A percentile compares a stretch with the other conserved stretches of the same genome.
Conservation (phyloP, 139 green algal genomes). For the Marvania coccoides region DNA sequence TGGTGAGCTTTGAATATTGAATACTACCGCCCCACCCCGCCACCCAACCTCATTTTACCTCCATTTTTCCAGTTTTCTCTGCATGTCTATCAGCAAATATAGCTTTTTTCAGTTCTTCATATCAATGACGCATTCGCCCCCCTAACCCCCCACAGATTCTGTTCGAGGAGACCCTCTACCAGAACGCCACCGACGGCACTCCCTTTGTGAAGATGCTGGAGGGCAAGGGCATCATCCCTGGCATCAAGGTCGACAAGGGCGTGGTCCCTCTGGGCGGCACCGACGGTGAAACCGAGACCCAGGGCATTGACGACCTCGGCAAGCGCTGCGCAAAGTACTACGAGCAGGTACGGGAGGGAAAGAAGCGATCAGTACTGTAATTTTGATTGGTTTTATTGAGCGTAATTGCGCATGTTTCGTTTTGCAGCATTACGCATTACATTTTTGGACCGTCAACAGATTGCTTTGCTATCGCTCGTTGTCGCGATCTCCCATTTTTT, state of each 20-base stretch:
- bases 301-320: conserved; percentile 74
- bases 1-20: conserved; percentile 25
- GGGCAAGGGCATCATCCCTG: conserved; percentile 44
- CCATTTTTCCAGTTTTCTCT: background rate
- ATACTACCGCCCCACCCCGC: background rate
- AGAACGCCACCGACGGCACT: conserved; percentile 45
- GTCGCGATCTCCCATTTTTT: conserved; percentile 26
- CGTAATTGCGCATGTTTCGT: too few species aligned
- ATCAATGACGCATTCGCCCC: conserved; percentile 2
- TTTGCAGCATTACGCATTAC: too few species aligned
- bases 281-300: conserved; percentile 42
- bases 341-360: too few species aligned
- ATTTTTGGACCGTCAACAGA: too few species aligned
- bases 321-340: conserved; percentile 31
- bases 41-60: background rate
- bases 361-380: too few species aligned
- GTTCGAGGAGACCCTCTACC: conserved; percentile 89
- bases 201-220: conserved; percentile 65
- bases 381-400: too few species aligned
- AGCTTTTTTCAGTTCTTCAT: background rate
- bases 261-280: conserved; percentile 52
- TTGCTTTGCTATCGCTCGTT: too few species aligned
- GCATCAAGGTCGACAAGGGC: conserved; percentile 50
- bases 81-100: background rate
- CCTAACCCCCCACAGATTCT: conserved; percentile 62